Evolutionary conservation across 345 rosid species (phyloP).

Genomic region (Tarenaya hassleriana): DNA sequence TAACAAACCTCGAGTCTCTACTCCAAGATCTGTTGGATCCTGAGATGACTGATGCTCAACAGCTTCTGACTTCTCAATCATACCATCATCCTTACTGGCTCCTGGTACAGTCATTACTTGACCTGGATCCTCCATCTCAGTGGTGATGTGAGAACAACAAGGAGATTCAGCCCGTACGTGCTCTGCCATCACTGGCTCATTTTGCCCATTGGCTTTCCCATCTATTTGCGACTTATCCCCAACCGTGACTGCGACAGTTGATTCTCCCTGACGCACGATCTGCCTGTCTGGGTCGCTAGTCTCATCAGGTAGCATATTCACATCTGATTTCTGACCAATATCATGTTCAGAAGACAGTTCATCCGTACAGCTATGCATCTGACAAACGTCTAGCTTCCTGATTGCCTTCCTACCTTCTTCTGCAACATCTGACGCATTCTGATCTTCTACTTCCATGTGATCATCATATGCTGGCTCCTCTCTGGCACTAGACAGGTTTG

Average conservation of each 20-base stretch:
- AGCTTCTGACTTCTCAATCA: conserved; percentile 26
- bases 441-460: conserved; percentile 58
- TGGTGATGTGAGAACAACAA: conserved; percentile 38
- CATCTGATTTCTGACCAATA: conserved; percentile 25
- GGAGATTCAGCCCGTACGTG: conserved; percentile 37
- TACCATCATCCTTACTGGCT: conserved; percentile 17
- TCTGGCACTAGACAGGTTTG: conserved; percentile 56
- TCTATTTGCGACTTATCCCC: conserved; percentile 25
- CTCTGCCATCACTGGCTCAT: conserved; percentile 36
- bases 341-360: conserved; percentile 30
- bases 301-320: conserved; percentile 29
- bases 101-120: conserved; percentile 28
- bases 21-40: conserved; percentile 28
- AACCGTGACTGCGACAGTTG: conserved; percentile 27
- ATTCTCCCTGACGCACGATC: conserved; percentile 21
- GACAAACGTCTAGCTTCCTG: conserved; percentile 29
- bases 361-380: conserved; percentile 21
- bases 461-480: conserved; percentile 59
- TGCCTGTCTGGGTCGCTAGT: conserved; percentile 31
- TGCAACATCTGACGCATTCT: conserved; percentile 27
- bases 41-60: conserved; percentile 33
- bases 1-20: conserved; percentile 23
- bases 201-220: conserved; percentile 26
- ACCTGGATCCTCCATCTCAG: conserved; percentile 36
- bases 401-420: conserved; percentile 34